Conservation (phyloP, 2,329 filamentous ascomycete genomes). For the Exserohilum rostratum region DNA sequence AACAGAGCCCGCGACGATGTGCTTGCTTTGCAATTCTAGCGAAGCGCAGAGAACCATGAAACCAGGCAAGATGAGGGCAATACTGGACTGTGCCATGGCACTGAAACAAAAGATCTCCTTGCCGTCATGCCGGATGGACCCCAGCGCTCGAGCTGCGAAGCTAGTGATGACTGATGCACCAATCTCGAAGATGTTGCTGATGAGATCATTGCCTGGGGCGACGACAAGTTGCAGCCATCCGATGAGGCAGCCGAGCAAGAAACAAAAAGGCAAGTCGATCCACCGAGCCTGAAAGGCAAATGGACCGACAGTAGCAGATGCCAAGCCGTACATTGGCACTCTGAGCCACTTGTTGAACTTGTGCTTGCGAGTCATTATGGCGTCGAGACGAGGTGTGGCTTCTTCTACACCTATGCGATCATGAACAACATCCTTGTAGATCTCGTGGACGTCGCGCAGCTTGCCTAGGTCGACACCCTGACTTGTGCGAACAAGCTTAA, state of each 20-base stretch:
- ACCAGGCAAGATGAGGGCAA: constrained; percentile 58
- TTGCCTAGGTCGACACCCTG: constrained; percentile 77
- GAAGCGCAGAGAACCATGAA: constrained; percentile 59
- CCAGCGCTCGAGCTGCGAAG: constrained; percentile 57
- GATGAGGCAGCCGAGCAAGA: constrained; percentile 75
- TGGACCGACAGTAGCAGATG: constrained; percentile 76
- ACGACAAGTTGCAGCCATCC: constrained; percentile 76
- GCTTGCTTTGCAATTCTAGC: constrained; percentile 56
- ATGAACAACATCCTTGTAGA: constrained; percentile 84
- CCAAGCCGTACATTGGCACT: constrained; percentile 75
- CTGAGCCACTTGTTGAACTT: constrained; percentile 58
- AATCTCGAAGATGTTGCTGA: constrained; percentile 61
- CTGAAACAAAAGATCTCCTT: constrained; percentile 58
- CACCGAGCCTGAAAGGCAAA: constrained; percentile 80
- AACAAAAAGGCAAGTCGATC: constrained; percentile 79
- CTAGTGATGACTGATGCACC: constrained; percentile 57
- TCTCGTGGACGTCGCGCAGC: constrained; percentile 73
- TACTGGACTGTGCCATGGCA: constrained; percentile 57
- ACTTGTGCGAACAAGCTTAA: constrained; percentile 71
- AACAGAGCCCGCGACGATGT: constrained; percentile 58
- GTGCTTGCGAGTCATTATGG: constrained; percentile 63
- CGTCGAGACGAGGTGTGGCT: constrained; percentile 66
- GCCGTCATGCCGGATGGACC: constrained; percentile 51
- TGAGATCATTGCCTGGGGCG: constrained; percentile 74
- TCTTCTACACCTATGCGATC: constrained; percentile 76